Conservation (phyloP, 371 early-diverging fungal species). For the Mucor racemosus region DNA sequence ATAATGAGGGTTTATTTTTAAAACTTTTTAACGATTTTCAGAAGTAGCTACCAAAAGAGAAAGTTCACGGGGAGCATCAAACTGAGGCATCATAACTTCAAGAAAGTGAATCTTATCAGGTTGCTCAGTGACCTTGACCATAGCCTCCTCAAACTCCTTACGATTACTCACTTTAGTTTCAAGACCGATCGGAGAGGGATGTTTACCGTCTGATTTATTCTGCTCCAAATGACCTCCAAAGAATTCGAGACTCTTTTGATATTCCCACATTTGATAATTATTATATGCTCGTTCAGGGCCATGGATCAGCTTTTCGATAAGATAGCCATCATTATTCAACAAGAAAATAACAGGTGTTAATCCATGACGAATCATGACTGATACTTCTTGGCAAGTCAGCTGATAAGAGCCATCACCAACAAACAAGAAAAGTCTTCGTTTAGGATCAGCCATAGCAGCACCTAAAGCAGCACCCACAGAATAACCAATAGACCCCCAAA, state of each 20-base stretch:
- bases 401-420: conserved; percentile 64
- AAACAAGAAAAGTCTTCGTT: conserved; percentile 41
- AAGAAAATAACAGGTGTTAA: conserved; percentile 51
- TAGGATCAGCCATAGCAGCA: conserved; percentile 40
- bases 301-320: conserved; percentile 57
- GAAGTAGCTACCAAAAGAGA: conserved; percentile 29
- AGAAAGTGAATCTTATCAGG: conserved; percentile 41
- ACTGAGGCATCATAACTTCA: conserved; percentile 44
- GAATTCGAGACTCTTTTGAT: conserved; percentile 45
- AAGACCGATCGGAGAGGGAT: conserved; percentile 28
- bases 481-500: conserved; percentile 56
- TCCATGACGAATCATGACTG: conserved; percentile 55
- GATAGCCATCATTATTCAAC: conserved; percentile 59
- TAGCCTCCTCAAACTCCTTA: conserved; percentile 39
- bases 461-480: conserved; percentile 43
- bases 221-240: conserved; percentile 38
- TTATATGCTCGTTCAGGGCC: conserved; percentile 52
- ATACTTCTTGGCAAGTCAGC: conserved; percentile 51
- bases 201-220: conserved; percentile 15
- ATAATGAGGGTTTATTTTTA: not conserved
- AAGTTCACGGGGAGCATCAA: conserved; percentile 46
- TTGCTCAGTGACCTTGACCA: conserved; percentile 28
- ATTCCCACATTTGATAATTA: conserved; percentile 54
- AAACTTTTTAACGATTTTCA: conserved; percentile 26
- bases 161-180: conserved; percentile 33